phyloP scores from a whole-genome alignment of 305 asterid genomes.

The Rubia occidens region DNA sequence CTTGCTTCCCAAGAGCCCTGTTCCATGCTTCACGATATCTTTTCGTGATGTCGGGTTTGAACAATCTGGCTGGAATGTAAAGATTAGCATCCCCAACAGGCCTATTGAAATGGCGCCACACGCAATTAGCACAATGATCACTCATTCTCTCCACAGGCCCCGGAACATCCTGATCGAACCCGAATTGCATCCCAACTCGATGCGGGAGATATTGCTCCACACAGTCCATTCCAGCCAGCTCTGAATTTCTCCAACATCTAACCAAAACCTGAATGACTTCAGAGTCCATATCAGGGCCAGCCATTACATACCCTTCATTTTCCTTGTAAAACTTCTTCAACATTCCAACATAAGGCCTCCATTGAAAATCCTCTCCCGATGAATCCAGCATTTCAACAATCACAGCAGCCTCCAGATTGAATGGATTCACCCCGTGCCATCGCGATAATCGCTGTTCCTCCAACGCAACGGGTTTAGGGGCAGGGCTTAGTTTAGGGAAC shows the following conservation, averaged over 20 bases:
- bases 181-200: slow-evolving; percentile 25
- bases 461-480: not conserved
- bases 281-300: slow-evolving; percentile 1
- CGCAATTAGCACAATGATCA: not conserved
- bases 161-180: slow-evolving; percentile 25
- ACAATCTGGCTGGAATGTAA: slow-evolving; percentile 12
- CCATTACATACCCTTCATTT: not conserved
- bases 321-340: not conserved
- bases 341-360: slow-evolving; percentile 22
- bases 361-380: slow-evolving; percentile 2
- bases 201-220: slow-evolving; percentile 24
- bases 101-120: slow-evolving; percentile 14
- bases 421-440: slow-evolving; percentile 15
- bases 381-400: not conserved
- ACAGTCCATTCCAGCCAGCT: slow-evolving; percentile 23
- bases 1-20: slow-evolving; percentile 7
- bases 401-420: not conserved
- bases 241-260: slow-evolving; percentile 20
- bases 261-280: slow-evolving; percentile 14
- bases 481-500: slow-evolving; percentile 10
- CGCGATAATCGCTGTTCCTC: slow-evolving; percentile 24
- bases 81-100: slow-evolving; percentile 12
- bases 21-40: slow-evolving; percentile 15
- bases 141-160: slow-evolving; percentile 6
- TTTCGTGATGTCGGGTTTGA: slow-evolving; percentile 15